phyloP scores from a whole-genome alignment of 768 basidiomycete genomes.

The Pholiota conissans region DNA sequence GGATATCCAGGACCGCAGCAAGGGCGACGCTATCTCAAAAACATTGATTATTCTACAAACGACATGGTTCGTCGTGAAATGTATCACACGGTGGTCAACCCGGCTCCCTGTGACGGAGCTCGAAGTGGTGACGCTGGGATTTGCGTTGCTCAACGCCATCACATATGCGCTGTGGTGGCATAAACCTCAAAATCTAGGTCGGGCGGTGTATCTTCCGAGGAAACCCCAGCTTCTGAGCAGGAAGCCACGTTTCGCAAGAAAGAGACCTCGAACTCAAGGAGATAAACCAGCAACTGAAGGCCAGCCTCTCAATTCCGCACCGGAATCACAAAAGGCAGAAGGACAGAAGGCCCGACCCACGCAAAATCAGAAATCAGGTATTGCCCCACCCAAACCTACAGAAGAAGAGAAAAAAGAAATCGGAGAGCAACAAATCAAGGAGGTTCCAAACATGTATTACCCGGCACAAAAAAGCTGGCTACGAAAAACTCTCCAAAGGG shows the following conservation, averaged over 20 bases:
- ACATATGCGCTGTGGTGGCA: constrained; percentile 26
- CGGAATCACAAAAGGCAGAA: too few species aligned
- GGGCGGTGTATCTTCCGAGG: not conserved
- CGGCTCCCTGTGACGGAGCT: constrained; percentile 30
- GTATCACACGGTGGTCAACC: constrained; percentile 19
- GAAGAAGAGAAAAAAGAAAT: not conserved
- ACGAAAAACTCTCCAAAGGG: not conserved
- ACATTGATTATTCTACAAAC: constrained; percentile 30
- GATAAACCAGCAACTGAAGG: not conserved
- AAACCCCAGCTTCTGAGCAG: not conserved
- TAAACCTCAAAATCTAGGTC: constrained; percentile 30
- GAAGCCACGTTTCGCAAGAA: not conserved
- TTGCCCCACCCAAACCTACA: not conserved
- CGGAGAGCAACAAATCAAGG: not conserved
- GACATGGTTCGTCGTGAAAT: constrained; percentile 32
- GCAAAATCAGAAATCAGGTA: not conserved
- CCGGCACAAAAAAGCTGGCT: not conserved
- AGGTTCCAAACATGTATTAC: not conserved
- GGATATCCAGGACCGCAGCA: too few species aligned
- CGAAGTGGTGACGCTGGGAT: too few species aligned
- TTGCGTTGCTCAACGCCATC: constrained; percentile 26
- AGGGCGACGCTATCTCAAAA: constrained; percentile 32
- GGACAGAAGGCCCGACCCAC: not conserved
- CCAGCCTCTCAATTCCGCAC: not conserved
- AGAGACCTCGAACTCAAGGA: not conserved